Evolutionary conservation across 2,329 filamentous ascomycete species (phyloP), one percentile per base, ranked within the genome.

Genomic region (Periconia digitata): DNA sequence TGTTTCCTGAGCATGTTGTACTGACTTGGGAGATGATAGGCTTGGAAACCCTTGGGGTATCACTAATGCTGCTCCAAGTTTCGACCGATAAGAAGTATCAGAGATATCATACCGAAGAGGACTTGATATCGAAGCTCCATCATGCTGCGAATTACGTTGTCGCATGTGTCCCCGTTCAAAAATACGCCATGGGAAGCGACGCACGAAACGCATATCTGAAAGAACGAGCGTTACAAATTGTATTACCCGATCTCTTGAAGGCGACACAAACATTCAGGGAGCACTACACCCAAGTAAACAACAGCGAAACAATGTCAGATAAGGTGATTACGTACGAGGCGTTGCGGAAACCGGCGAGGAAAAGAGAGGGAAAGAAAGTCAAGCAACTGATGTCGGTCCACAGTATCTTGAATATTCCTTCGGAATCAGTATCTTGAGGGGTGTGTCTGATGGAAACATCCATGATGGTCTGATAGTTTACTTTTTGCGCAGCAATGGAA

Each of bases 131-230:
- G 15, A 24, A 27, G 10, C 39, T 41, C n/a, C 21, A 41, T 12
- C 27, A 41, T 13, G 39, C 39, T 6, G 39, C 39, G 32, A 41
- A 27, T n/a, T 41, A 41, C 39, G 27, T 41, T 17, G 22, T 41
- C 39, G 27, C 39, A 5, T 23, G 22, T 17, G 10, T 41, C 6
- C 39, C 39, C 17, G 39, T 22, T 8, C 39, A 41, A 27, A 24
- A 41, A n/a, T 41, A 41, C n/a, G 22, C 39, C 39, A 41, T 41
- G 39, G 22, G 21, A 3, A 20, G 18, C 22, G 39, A 41, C 39
- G 23, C 22, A 12, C 32, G 23, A 16, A 41, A 41, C 23, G 39
- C 39, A 12, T 22, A 23, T 12, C 17, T 41, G 22, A 41, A 41
- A 16, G 39, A 41, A 13, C 39, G 39, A 15, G 23, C 39, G 13